Base-by-base conservation (phyloP, 1,284 basidiomycete species). In the Cryptococcus sp. region DNA sequence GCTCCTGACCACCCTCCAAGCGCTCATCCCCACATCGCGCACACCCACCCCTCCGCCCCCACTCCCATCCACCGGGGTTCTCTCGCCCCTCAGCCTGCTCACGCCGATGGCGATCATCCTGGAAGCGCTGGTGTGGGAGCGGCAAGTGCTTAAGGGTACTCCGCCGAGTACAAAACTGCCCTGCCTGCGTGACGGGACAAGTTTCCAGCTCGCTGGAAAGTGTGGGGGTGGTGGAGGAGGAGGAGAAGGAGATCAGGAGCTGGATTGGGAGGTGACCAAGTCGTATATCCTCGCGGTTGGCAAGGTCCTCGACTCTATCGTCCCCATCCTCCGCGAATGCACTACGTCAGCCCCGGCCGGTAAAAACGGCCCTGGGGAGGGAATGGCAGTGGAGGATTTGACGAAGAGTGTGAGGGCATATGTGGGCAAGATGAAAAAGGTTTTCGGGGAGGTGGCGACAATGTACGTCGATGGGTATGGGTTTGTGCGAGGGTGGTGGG, bases 391-490 rank as follows among this genome's bases (percentile, higher is more conserved):
- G n/a, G 52, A 61, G 18, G 61, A 59, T 12, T 36, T 70, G 59
- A 51, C 56, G 7, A 65, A 59, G 36, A 49, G 49, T 28, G 35
- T 69, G n/a, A 64, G 60, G 45, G 51, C 58, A 12, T 69, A 70
- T 57, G 61, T 72, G 42, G 46, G 56, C 16, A 72, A 72, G 59
- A 62, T 64, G 47, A 70, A 68, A 46, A 72, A 70, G 53, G 66
- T 72, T n/a, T 69, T 72, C 57, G 65, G 65, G 13, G 67, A 70
- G 45, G 64, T 72, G 7, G 67, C 64, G 28, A 43, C 18, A 8
- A 53, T 66, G 64, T 72, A 72, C 54, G 64, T 66, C 33, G 67
- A 72, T 44, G 54, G 56, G 13, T 72, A 69, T 57, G 59, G 57
- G 23, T 72, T 70, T 48, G 37, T 69, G 48, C 50, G 60, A 42